Base-by-base conservation (phyloP, 352 stramenopile species). In the Globisporangium barbulae region DNA sequence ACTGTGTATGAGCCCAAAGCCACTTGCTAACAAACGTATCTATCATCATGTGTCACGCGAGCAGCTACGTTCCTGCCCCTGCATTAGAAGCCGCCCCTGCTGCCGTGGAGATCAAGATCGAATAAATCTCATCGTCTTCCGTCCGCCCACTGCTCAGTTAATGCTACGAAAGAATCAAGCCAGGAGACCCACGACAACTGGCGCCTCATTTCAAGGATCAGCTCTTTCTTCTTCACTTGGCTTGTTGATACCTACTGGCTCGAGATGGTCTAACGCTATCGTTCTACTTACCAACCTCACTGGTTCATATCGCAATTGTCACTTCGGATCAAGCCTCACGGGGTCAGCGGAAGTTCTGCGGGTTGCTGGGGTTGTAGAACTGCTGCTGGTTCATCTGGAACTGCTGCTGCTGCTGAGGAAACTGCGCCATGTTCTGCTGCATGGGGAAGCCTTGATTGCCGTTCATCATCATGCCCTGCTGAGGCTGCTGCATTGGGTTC, bases 381-480 rank as follows among this genome's bases (percentile, higher is more conserved):
- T 60, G 45, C 2, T 48, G 45, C 12, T 64, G 53, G 22, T 64
- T 63, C 62, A 68, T 68, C 33, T 45, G 54, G 41, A 58, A 68
- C 13, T 67, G 61, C 13, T 67, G 60, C 37, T 57, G 58, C 35
- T 59, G 49, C 31, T 61, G 61, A 12, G 30, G 41, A 13, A 30
- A 50, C 28, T 39, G 63, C 22, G 25, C 42, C 35, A 49, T 49
- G n/a, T 44, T n/a, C 55, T 61, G 55, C 35, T 67, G 62, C 44
- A 52, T 63, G n/a, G 47, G 64, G 25, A 37, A 53, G 1, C 28
- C 49, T 28, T 2, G 25, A 28, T 28, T 28, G 21, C 50, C 30
- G 35, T 47, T 42, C 63, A 69, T 65, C 54, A 68, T 64, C 50
- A 44, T 68, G 12, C 53, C 53, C 69, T 72, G 19, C 25, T 28